Base-by-base conservation (phyloP, 1,284 basidiomycete species). In the Amylostereum areolatum region DNA sequence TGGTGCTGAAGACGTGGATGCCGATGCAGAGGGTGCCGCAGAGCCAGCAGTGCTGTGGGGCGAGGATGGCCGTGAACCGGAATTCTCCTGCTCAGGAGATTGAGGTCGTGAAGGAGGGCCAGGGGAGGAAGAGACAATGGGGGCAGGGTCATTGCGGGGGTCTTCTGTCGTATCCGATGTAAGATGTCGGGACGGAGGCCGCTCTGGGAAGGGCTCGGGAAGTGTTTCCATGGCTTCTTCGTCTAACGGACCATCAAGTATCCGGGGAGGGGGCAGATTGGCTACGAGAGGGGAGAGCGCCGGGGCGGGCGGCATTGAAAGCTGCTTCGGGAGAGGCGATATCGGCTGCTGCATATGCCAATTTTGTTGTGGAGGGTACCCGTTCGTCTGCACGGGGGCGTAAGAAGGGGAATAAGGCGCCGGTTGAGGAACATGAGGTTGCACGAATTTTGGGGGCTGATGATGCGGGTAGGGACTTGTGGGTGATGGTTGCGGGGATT, bases 301-400 rank as follows among this genome's bases (percentile, higher is more conserved):
- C 12, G 64, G 66, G 57, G 53, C 65, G 1, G 63, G 62, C 5
- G 62, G 63, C 63, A 66, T 67, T n/a, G 66, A 59, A 2, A 69
- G 55, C 37, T 69, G 68, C 59, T 67, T 69, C 53, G 68, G 67
- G 47, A 69, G 45, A 7, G 68, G 68, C 2, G 68, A 69, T 28
- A 65, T 57, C 9, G 62, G 60, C 37, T 56, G 55, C 30, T 52
- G 52, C 11, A 46, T 33, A 4, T 32, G 25, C 47, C 50, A 57
- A 27, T 45, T 50, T 48, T 57, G 56, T 25, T 46, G 52, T 33
- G 53, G 51, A 11, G 47, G 43, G 27, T 43, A 11, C n/a, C 44
- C 63, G 59, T 46, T 56, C 50, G 32, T 57, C 27, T 60, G 64
- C 8, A 59, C 45, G 45, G 58, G 58, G 3, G 53, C 57, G 52